Base-by-base conservation (phyloP, 164 flowering plant genomes). In the Annona cherimola region DNA sequence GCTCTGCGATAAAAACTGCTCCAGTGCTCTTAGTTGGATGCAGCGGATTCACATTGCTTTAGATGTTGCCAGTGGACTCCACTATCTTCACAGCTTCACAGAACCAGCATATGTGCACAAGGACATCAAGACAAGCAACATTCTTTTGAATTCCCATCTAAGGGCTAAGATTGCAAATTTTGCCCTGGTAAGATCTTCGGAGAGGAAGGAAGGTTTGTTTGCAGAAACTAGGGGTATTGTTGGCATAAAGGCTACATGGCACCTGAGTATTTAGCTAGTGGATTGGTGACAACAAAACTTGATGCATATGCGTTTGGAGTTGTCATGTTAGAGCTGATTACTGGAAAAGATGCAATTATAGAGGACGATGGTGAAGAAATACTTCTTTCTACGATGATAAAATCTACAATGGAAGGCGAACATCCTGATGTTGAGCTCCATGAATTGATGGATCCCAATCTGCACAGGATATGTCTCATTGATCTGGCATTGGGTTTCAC, bases 301-400 rank as follows among this genome's bases (percentile, higher is more conserved):
- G 96, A 90, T 76, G 87, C 87, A 3, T 89, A 84, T 78, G 89
- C 91, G n/a, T 90, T 86, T 72, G 96, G 96, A 20, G 85, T 89
- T 16, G 79, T 92, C 61, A n/a, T 90, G 73, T 69, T 90, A 75
- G 94, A 91, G 60, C 74, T 89, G 45, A 66, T 88, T 1, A 82
- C 91, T 1, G 88, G 90, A 11, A 83, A 80, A 74, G 83, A 81
- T 39, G 83, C 83, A 3, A 71, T 83, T 8, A 66, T 73, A 5
- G 5, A 54, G 63, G 7, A 14, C 4, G 54, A 55, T 39, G 63
- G 45, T 3, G 63, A 43, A 43, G 77, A 75, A 41, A 9, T 63
- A 26, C 68, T 70, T 44, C 42, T 75, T 39, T 75, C 73, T 5
- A 11, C 55, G 4, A 60, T 42, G 3, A n/a, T 70, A 16, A 39